These are phyloP conservation scores for Lactarius akahatsu DNA, from an alignment of 768 basidiomycete species.

Conservation along the genomic window DNA sequence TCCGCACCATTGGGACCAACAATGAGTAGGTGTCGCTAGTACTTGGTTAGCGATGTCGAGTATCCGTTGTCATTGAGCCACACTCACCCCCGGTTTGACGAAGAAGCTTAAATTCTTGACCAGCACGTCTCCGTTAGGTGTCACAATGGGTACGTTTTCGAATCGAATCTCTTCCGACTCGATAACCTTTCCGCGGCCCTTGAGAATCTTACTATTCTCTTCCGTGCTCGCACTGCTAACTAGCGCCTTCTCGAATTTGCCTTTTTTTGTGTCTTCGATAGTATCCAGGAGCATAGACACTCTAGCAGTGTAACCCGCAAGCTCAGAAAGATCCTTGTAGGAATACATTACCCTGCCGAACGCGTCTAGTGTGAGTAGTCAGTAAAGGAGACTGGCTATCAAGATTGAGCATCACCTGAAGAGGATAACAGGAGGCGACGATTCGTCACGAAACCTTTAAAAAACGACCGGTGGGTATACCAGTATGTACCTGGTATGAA, in stretches of 20 bases:
- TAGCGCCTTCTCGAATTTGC: slow-evolving; percentile 85
- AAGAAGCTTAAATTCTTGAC: slow-evolving; percentile 83
- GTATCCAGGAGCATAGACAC: slow-evolving; percentile 88
- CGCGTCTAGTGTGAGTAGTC: slow-evolving; percentile 59
- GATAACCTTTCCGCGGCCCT: slow-evolving; percentile 73
- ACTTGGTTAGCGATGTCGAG: background rate
- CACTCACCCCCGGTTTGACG: slow-evolving; percentile 78
- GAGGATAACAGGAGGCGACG: slow-evolving; percentile 84
- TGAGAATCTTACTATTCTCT: slow-evolving; percentile 73
- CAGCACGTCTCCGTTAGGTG: slow-evolving; percentile 93
- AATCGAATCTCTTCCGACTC: slow-evolving; percentile 90
- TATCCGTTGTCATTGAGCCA: background rate
- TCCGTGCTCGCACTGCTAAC: slow-evolving; percentile 71
- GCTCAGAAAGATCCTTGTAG: slow-evolving; percentile 93
- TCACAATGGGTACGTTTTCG: slow-evolving; percentile 91
- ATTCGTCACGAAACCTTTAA: slow-evolving; percentile 92
- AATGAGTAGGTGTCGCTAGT: slow-evolving; percentile 84
- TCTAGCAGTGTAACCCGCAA: slow-evolving; percentile 93
- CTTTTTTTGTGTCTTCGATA: slow-evolving; percentile 80
- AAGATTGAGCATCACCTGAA: slow-evolving; percentile 50
- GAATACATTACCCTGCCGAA: slow-evolving; percentile 96
- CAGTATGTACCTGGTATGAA: background rate
- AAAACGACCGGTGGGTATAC: background rate
- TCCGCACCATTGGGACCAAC: slow-evolving; percentile 86
- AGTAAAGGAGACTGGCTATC: slow-evolving; percentile 1